Conservation (phyloP, 192 early-diverging fungal genomes). For the Chytriomyces hyalinus region DNA sequence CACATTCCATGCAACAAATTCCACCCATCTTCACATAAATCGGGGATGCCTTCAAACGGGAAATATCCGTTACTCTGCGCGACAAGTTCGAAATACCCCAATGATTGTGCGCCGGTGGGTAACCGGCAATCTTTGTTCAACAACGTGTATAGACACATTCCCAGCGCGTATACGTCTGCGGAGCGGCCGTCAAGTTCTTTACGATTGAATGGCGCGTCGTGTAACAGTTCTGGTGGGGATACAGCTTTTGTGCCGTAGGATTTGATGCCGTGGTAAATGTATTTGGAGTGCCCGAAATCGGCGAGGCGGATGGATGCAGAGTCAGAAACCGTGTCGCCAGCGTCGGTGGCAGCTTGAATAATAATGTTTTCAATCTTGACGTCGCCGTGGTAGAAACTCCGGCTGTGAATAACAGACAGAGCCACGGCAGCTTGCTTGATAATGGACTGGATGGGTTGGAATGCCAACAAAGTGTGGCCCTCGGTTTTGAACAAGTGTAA, state of each 20-base stretch:
- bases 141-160: slow-evolving; percentile 12
- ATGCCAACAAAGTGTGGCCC: neutral
- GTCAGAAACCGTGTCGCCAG: neutral
- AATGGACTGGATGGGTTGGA: slow-evolving; percentile 32
- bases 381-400: slow-evolving; percentile 59
- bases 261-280: neutral
- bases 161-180: slow-evolving; percentile 23
- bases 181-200: slow-evolving; percentile 1
- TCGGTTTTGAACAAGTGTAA: neutral
- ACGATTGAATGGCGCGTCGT: neutral
- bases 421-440: slow-evolving; percentile 52
- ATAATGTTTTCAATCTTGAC: slow-evolving; percentile 69
- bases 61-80: neutral
- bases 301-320: neutral
- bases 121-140: neutral
- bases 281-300: slow-evolving; percentile 34
- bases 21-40: slow-evolving; percentile 15
- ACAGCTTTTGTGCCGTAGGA: slow-evolving; percentile 23
- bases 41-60: slow-evolving; percentile 1
- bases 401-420: slow-evolving; percentile 49
- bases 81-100: neutral
- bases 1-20: slow-evolving; percentile 17
- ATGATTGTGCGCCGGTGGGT: neutral
- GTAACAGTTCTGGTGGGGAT: slow-evolving; percentile 11
- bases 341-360: neutral